Evolutionary conservation across 2,329 filamentous ascomycete genomes (phyloP).

Genomic region (Epicoccum nigrum): DNA sequence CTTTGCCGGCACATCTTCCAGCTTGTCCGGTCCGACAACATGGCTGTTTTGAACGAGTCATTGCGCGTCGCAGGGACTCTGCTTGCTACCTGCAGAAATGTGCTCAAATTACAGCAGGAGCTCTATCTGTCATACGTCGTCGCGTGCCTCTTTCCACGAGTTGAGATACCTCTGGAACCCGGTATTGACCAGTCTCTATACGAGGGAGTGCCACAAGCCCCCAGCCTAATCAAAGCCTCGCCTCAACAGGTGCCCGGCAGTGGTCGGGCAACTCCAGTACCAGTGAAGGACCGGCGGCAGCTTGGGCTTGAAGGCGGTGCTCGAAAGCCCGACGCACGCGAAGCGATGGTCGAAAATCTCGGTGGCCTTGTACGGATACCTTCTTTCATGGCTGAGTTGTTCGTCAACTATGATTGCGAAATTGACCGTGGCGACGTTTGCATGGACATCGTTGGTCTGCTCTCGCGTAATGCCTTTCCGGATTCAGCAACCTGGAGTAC

Average conservation of each 20-base stretch:
- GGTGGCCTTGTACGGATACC: constrained; percentile 91
- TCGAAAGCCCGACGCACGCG: constrained; percentile 90
- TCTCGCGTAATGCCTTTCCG: constrained; percentile 92
- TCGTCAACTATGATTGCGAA: constrained; percentile 98
- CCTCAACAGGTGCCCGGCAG: constrained; percentile 71
- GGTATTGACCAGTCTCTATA: constrained; percentile 92
- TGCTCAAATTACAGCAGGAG: constrained; percentile 95
- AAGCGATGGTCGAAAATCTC: constrained; percentile 98
- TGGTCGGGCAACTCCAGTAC: constrained; percentile 86
- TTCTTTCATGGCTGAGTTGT: constrained; percentile 92
- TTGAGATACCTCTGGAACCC: constrained; percentile 89
- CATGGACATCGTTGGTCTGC: constrained; percentile 90
- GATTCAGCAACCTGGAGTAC: constrained; percentile 99
- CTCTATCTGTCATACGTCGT: constrained; percentile 93
- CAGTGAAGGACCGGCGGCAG: constrained; percentile 89
- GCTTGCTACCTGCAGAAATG: constrained; percentile 84
- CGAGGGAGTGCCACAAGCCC: constrained; percentile 88
- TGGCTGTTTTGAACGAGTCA: constrained; percentile 91
- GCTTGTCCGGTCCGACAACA: constrained; percentile 92
- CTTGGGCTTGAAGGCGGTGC: constrained; percentile 90
- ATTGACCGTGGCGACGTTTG: constrained; percentile 89
- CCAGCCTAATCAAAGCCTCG: constrained; percentile 81
- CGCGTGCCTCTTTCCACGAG: constrained; percentile 88
- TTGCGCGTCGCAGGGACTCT: constrained; percentile 90
- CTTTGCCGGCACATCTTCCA: constrained; percentile 95